phyloP scores from a whole-genome alignment of 106 monocot species.

The Allium cepa region DNA sequence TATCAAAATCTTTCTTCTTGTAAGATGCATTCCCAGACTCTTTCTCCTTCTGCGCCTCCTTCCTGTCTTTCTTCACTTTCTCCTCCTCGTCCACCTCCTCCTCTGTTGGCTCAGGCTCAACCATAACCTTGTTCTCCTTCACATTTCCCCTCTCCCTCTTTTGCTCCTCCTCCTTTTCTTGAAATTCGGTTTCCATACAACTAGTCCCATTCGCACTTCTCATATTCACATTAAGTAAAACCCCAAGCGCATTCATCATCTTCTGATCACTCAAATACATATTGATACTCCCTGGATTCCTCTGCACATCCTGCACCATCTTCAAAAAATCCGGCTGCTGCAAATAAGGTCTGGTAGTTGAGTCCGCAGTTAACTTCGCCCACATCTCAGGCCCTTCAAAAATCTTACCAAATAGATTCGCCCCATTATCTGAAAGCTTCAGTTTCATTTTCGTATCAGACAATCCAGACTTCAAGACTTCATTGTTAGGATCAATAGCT shows the following conservation, averaged over 20 bases:
- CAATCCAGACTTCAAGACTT: conserved; percentile 76
- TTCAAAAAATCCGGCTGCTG: conserved; percentile 87
- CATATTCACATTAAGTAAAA: too few relatives aligned
- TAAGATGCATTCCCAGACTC: too few relatives aligned
- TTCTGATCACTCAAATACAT: conserved; percentile 67
- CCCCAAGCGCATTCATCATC: conserved; percentile 58
- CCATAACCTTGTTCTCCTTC: too few relatives aligned
- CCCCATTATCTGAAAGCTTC: conserved; percentile 8
- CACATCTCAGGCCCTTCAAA: conserved; percentile 91
- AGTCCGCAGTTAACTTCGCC: conserved; percentile 86
- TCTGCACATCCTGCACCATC: conserved; percentile 91
- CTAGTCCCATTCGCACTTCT: too few relatives aligned
- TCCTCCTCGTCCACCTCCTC: too few relatives aligned
- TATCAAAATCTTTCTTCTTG: too few relatives aligned
- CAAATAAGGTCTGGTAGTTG: conserved; percentile 60
- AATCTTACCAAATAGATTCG: conserved; percentile 65
- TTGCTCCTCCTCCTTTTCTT: too few relatives aligned
- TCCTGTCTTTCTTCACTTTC: too few relatives aligned
- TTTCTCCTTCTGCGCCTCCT: too few relatives aligned
- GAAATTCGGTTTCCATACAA: too few relatives aligned
- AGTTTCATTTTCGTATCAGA: conserved; percentile 48
- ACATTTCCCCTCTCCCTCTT: too few relatives aligned
- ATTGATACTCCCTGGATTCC: conserved; percentile 67
- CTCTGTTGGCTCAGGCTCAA: too few relatives aligned
- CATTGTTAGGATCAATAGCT: conserved; percentile 66